Base-by-base conservation (phyloP, 768 basidiomycete genomes). In the Tulasnella calospora region DNA sequence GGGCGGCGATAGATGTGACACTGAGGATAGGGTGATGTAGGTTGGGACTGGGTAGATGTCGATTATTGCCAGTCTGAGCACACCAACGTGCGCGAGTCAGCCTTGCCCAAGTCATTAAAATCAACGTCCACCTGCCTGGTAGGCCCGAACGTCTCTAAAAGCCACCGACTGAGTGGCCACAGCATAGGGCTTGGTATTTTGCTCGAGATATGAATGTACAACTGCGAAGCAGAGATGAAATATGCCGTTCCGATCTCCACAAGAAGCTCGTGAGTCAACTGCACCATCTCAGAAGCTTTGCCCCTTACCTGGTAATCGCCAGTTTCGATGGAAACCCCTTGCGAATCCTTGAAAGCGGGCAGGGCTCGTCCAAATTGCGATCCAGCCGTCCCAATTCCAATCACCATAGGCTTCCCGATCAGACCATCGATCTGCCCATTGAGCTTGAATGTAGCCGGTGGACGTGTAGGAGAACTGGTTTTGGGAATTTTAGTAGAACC, bases 11-110 rank as follows among this genome's bases (percentile, higher is more conserved):
- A 47, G 44, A n/a, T 74, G 40, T 9, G 40, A 17, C 19, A 44
- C 36, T 19, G 38, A 33, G 4, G 40, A 19, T 27, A 13, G 17
- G 30, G 17, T 36, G 47, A 75, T 75, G 36, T 75, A 75, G 7
- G 27, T 13, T 8, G 74, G 46, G 6, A 8, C 47, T 15, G 74
- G 74, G n/a, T 75, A 75, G n/a, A 51, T 46, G 55, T 75, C 74
- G 21, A 75, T 30, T 46, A 75, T 55, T 38, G 38, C 41, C 17
- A 75, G 74, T 30, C 74, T 75, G 47, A 33, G 23, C 30, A 67
- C 9, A 27, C 5, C 4, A 13, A 67, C 30, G 61, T 6, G 51
- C 23, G n/a, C 7, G 51, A 67, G 10, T 67, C 30, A 67, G 61
- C 27, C 30, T n/a, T 27, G 8, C n/a, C 36, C 6, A 17, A 10